Evolutionary conservation across 106 monocot species (phyloP), one percentile per base, ranked within the genome.

Genomic region (Phalaenopsis equestris): DNA sequence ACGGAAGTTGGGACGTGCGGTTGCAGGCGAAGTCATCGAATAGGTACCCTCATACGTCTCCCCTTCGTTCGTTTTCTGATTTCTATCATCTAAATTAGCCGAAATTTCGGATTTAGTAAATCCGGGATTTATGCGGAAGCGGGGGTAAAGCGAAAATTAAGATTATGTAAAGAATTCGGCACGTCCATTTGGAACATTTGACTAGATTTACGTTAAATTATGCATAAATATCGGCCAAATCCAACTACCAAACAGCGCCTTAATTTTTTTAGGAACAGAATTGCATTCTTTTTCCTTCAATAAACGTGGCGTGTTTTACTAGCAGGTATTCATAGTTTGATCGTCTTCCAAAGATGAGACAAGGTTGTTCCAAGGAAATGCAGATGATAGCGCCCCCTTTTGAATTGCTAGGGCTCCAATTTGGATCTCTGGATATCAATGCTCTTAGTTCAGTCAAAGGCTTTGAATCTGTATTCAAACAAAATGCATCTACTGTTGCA

Each of bases 341-440:
- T 91, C 91, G 18, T 94, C 92, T 79, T 89, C 94, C 56, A 90
- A 94, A 81, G 97, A 89, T 75, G 97, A 97, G 57, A 86, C 84
- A 36, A 84, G 58, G 82, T 72, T 78, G 18, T 84, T 92, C 68
- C 90, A 90, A 67, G 83, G 43, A 23, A 76, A 79, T 42, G 64
- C 79, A 18, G 38, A 11, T 82, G 79, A 83, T 80, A 88, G 75
- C 14, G 6, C 18, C 70, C 23, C 72, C 83, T 82, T 15, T n/a
- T 38, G 82, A 79, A 82, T 85, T 48, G 19, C 58, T 56, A 12
- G 73, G 70, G n/a, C 73, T 97, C 73, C 91, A 90, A 76, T 93
- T 97, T 83, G 94, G 94, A 42, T 88, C 97, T 77, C 81, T 97
- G 58, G 83, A 93, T 57, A 83, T 89, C 36, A 48, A 67, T 18